Conservation (phyloP, 768 basidiomycete genomes). For the Lentinus brumalis region DNA sequence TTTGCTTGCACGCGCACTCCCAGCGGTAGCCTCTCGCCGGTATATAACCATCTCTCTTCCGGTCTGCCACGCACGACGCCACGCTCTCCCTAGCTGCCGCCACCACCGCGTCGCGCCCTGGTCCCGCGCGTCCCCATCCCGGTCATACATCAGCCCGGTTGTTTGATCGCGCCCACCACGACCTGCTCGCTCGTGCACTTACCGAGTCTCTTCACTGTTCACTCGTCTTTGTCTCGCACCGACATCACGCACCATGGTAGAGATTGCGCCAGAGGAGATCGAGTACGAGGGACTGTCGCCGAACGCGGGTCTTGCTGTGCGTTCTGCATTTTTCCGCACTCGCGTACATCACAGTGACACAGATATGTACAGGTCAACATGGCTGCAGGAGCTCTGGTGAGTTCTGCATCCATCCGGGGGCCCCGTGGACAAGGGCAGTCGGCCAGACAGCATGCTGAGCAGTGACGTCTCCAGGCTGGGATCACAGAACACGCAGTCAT, state of each 20-base stretch:
- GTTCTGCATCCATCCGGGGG: conserved; percentile 33
- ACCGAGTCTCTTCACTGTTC: not conserved
- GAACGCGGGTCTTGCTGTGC: conserved; percentile 77
- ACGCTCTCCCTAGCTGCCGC: not conserved
- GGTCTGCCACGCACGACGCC: conserved; percentile 2
- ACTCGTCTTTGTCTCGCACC: not conserved
- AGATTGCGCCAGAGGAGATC: conserved; percentile 47
- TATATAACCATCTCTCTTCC: not conserved
- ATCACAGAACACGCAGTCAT: conserved; percentile 99
- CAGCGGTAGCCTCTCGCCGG: conserved; percentile 5
- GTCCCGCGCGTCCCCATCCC: not conserved
- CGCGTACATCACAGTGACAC: conserved; percentile 9
- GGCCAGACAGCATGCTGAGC: conserved; percentile 7
- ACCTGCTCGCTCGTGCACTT: conserved; percentile 30
- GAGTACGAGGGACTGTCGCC: conserved; percentile 70
- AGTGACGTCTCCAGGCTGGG: conserved; percentile 67
- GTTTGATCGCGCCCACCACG: not conserved
- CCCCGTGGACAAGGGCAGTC: not conserved
- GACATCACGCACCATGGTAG: conserved; percentile 33
- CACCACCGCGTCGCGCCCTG: conserved; percentile 1
- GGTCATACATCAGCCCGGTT: no score
- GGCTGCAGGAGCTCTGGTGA: conserved; percentile 93
- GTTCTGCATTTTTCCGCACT: conserved; percentile 23
- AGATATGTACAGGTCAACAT: conserved; percentile 79
- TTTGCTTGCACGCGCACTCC: conserved; percentile 12